A percentile compares a stretch with the other conserved stretches of the same genome.
phyloP scores from a whole-genome alignment of 768 basidiomycete species.

The Phaeotremella skinneri region DNA sequence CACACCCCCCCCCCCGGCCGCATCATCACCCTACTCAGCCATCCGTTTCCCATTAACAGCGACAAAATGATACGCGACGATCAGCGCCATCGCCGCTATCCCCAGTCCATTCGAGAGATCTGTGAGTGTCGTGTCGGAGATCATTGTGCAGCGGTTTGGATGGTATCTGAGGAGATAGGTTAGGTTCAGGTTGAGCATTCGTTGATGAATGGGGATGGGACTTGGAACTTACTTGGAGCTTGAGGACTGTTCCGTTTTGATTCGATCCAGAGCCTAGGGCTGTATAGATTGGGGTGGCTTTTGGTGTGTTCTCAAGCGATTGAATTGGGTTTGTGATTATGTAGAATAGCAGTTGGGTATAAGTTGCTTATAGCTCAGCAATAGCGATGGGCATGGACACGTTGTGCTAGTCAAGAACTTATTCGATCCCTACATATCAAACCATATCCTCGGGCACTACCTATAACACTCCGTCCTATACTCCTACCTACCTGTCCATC shows the following conservation, averaged over 20 bases:
- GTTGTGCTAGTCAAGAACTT: background rate
- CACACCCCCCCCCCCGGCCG: too few relatives aligned
- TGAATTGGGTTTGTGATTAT: too few relatives aligned
- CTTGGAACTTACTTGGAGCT: background rate
- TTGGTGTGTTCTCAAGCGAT: too few relatives aligned
- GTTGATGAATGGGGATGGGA: too few relatives aligned
- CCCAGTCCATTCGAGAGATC: constrained; percentile 81
- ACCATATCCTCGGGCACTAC: background rate
- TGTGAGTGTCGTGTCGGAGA: constrained; percentile 75
- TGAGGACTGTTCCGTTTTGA: too few relatives aligned
- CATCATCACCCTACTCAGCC: constrained; percentile 21
- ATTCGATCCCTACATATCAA: background rate
- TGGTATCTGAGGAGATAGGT: background rate
- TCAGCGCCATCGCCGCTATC: constrained; percentile 77
- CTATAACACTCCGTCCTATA: background rate
- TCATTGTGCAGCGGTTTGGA: constrained; percentile 58
- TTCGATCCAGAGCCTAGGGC: too few relatives aligned
- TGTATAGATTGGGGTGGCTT: too few relatives aligned
- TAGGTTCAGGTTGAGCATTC: background rate
- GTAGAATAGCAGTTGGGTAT: too few relatives aligned
- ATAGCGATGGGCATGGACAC: too few relatives aligned
- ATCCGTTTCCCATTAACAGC: constrained; percentile 69
- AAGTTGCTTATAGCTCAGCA: too few relatives aligned
- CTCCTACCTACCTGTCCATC: background rate
- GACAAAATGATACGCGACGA: constrained; percentile 85